Evolutionary conservation across 306 rosid species (phyloP), one percentile per base, ranked within the genome.

Genomic region (Quercus mongolica): DNA sequence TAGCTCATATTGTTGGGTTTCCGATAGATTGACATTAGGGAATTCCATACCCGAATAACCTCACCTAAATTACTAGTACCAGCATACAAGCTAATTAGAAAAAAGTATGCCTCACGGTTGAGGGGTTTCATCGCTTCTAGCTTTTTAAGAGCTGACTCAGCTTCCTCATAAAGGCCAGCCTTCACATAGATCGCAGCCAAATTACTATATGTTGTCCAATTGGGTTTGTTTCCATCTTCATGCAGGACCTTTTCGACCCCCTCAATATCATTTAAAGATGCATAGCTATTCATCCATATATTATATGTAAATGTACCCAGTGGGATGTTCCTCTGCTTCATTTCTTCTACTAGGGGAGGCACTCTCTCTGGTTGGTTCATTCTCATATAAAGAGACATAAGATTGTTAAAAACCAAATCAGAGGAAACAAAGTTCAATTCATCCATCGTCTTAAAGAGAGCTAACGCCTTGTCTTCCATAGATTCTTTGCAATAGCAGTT

Each of bases 261-360:
- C 49, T 74, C 87, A 15, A 93, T 63, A 69, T 89, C 93, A 55
- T 87, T 75, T 54, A 79, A 68, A 56, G 78, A 56, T 2, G 91
- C 88, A 4, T 61, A 88, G 84, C 94, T 91, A 81, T 88, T 91
- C 97, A 93, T 90, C 99, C 94, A 88, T 55, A 93, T 13, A 81
- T 82, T 83, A 59, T 90, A 91, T 31, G 88, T 65, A 62, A 56
- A 85, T 14, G 84, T 73, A 56, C 71, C 30, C 49, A 87, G 57
- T 12, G 56, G 76, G 56, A 93, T 35, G 59, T 86, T 85, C 87
- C 88, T 91, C 86, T 54, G 88, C 86, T 88, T 91, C 97, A 93
- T 81, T 25, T 80, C 81, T 33, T 69, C 74, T 30, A 90, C 90
- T 6, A 90, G 69, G 3, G 69, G 78, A 74, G 78, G 87, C 73